phyloP scores from a whole-genome alignment of 257 asterid species.

The Paraleonurus japonicus region DNA sequence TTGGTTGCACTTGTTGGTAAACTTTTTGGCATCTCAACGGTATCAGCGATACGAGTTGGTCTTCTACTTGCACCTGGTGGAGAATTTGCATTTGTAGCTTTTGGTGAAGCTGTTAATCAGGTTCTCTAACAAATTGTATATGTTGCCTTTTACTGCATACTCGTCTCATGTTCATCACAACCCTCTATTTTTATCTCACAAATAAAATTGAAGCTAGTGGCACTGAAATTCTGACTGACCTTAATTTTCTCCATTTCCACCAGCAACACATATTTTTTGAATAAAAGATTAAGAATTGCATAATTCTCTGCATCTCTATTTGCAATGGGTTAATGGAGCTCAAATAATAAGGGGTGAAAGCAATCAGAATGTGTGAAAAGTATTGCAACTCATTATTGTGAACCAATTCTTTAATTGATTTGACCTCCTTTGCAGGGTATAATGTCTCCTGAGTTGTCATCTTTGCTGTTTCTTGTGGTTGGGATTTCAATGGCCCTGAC shows the following conservation, averaged over 20 bases:
- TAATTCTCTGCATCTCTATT: background rate
- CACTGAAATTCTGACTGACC: background rate
- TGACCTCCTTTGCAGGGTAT: slow-evolving; percentile 67
- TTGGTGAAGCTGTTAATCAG: slow-evolving; percentile 99
- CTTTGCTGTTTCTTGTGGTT: slow-evolving; percentile 93
- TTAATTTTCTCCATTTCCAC: slow-evolving; percentile 14
- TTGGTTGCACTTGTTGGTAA: slow-evolving; percentile 87
- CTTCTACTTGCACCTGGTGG: slow-evolving; percentile 99
- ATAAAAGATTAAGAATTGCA: background rate
- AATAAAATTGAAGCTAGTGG: background rate
- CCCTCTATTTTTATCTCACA: slow-evolving; percentile 2
- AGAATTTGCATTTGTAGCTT: slow-evolving; percentile 98
- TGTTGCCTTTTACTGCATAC: slow-evolving; percentile 15
- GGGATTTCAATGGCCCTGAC: slow-evolving; percentile 98
- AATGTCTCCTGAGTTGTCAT: slow-evolving; percentile 85
- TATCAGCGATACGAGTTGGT: slow-evolving; percentile 94
- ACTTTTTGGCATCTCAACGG: slow-evolving; percentile 77
- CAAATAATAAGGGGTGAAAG: background rate
- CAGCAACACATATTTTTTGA: background rate
- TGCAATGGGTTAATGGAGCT: background rate
- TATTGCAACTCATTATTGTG: background rate
- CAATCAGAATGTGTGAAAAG: background rate
- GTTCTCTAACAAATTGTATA: slow-evolving; percentile 36
- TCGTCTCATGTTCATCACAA: slow-evolving; percentile 9
- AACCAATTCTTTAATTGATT: background rate